Base-by-base conservation (phyloP, 345 rosid species). In the Litchi chinensis region DNA sequence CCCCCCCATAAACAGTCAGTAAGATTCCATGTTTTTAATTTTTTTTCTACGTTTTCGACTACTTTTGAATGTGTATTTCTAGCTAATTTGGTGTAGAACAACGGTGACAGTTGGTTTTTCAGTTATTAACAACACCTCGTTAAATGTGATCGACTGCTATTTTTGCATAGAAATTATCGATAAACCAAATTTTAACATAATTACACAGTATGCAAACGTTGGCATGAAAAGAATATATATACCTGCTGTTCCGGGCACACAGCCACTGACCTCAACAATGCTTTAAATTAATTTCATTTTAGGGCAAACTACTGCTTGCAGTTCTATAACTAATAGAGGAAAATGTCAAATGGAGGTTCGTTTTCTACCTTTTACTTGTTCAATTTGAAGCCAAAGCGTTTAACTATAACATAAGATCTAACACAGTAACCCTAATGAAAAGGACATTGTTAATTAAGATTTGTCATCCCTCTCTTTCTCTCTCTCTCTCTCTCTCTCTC, bases 121-220 rank as follows among this genome's bases (percentile, higher is more conserved):
- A n/a, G 46, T 75, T 63, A 41, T 22, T 48, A 32, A 32, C 37
- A 65, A 71, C 75, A 65, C 80, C 74, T 84, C 68, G 71, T 76
- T 79, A 73, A 39, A 54, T 44, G 81, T 81, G 85, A 72, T 65
- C 64, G 26, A 81, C 70, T 22, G 46, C 1, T 78, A 57, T 41
- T 68, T 24, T 41, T 68, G 50, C 6, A n/a, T 19, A 39, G 8
- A 39, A 8, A 2, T 18, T 7, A 37, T 21, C n/a, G 60, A 26
- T 54, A 54, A 12, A 71, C 43, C 54, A 50, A 32, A 54, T 71
- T 48, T 54, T 40, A 54, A 54, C 15, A 28, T 26, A 50, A 70
- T 5, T n/a, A 7, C 4, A 41, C 2, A 15, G 50, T 46, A 16
- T 54, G 59, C 21, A 72, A 72, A 32, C 18, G 77, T 63, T 60